These are phyloP conservation scores for Zea luxurians DNA, from an alignment of 176 grass and related monocot species.

Conservation along the genomic window DNA sequence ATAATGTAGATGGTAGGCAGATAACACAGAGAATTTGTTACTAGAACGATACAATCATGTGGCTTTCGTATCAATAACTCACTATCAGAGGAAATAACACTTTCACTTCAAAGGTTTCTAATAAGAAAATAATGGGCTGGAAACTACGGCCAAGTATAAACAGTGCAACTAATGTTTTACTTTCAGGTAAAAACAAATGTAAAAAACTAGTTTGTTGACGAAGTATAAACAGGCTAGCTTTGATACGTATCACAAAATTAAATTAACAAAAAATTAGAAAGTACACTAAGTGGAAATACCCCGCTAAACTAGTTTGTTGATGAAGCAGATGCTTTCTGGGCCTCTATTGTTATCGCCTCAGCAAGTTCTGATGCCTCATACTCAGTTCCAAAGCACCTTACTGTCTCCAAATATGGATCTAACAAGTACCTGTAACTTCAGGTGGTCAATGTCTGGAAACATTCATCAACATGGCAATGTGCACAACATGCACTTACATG, in stretches of 20 bases:
- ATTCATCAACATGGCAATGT: slow-evolving; percentile 22
- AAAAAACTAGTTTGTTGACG: background rate
- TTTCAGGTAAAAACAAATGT: slow-evolving; percentile 26
- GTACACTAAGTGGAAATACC: slow-evolving; percentile 37
- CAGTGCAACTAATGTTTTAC: slow-evolving; percentile 10
- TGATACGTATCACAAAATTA: slow-evolving; percentile 26
- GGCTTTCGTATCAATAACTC: slow-evolving; percentile 19
- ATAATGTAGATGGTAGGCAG: background rate
- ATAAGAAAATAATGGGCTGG: background rate
- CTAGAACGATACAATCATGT: background rate
- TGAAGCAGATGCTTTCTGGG: slow-evolving; percentile 59
- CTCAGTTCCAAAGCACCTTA: slow-evolving; percentile 78
- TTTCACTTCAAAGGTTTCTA: slow-evolving; percentile 29
- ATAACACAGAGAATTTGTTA: background rate
- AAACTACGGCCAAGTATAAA: background rate
- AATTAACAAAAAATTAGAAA: slow-evolving; percentile 31
- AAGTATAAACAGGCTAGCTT: background rate
- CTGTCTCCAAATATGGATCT: slow-evolving; percentile 86
- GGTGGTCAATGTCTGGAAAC: slow-evolving; percentile 26
- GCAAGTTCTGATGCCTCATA: slow-evolving; percentile 73
- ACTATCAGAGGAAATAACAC: background rate
- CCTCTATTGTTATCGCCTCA: slow-evolving; percentile 64
- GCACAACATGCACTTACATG: slow-evolving; percentile 51
- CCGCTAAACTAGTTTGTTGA: slow-evolving; percentile 32
- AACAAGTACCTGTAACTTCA: slow-evolving; percentile 73